Evolutionary conservation across 257 asterid genomes (phyloP).

Genomic region (Sherardia arvensis): DNA sequence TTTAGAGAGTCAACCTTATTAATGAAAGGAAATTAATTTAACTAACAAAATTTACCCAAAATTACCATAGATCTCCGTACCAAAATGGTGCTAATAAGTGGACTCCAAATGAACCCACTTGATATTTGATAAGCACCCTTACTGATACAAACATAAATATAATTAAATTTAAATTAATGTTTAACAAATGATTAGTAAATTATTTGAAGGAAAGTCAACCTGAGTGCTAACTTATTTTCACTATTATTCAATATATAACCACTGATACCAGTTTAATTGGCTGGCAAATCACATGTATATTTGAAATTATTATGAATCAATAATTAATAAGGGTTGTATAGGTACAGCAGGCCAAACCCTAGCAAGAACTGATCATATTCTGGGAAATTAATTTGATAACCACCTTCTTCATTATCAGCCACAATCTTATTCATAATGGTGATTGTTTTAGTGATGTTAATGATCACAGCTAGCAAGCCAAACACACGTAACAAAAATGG

Average conservation of each 20-base stretch:
- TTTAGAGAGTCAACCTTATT: too few species aligned
- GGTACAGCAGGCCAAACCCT: background rate
- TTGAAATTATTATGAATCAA: background rate
- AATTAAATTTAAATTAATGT: too few species aligned
- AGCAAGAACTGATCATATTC: background rate
- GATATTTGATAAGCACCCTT: constrained; percentile 28
- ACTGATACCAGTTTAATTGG: background rate
- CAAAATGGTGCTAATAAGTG: constrained; percentile 2
- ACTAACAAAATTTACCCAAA: background rate
- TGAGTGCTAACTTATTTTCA: background rate
- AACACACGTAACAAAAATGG: background rate
- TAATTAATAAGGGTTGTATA: too few species aligned
- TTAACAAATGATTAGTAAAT: background rate
- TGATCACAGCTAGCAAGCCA: background rate
- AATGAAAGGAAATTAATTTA: background rate
- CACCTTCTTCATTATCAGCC: background rate
- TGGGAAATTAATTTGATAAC: background rate
- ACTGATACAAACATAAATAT: constrained; percentile 1
- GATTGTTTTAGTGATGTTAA: background rate
- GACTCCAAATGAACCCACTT: constrained; percentile 18
- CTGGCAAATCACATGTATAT: constrained; percentile 6
- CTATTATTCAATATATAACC: background rate
- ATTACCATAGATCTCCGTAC: background rate
- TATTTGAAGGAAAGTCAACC: background rate
- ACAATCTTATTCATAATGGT: background rate